These are phyloP conservation scores for Tilletiopsis washingtonensis DNA, from an alignment of 1,284 basidiomycete species.

Conservation along the genomic window DNA sequence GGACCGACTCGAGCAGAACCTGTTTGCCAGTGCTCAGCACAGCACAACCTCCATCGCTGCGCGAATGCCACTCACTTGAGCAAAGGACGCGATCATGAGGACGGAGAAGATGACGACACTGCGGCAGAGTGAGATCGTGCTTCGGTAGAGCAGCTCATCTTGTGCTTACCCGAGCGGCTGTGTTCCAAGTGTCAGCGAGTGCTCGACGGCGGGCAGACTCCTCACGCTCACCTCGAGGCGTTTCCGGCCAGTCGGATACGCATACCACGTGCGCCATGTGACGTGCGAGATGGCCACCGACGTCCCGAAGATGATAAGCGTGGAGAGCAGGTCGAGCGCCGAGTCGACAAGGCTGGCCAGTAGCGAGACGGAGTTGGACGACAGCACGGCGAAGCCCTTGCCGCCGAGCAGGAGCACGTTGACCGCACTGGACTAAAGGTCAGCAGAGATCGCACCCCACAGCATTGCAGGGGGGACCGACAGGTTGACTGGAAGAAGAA, in stretches of 20 bases:
- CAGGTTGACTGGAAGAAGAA: constrained; percentile 21
- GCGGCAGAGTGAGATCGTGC: too few relatives aligned
- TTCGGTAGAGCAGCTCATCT: too few relatives aligned
- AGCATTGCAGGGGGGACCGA: too few relatives aligned
- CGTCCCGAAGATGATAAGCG: constrained; percentile 48
- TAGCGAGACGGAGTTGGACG: constrained; percentile 55
- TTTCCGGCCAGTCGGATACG: constrained; percentile 54
- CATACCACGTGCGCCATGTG: constrained; percentile 37
- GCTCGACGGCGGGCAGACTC: too few relatives aligned
- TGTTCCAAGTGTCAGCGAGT: too few relatives aligned
- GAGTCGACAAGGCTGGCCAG: constrained; percentile 55
- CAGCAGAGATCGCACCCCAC: too few relatives aligned
- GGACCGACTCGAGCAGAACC: constrained; percentile 40
- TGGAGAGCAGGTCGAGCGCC: constrained; percentile 54
- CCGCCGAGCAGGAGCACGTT: constrained; percentile 53
- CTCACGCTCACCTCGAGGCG: constrained; percentile 53
- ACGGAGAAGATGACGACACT: constrained; percentile 54
- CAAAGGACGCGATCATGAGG: constrained; percentile 53
- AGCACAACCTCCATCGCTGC: too few relatives aligned
- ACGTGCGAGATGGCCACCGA: constrained; percentile 38
- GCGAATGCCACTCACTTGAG: too few relatives aligned
- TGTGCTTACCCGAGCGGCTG: too few relatives aligned
- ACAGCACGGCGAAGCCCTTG: constrained; percentile 53
- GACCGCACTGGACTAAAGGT: too few relatives aligned
- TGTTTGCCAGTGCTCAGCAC: too few relatives aligned